These are phyloP conservation scores for Fomitopsis betulina DNA, from an alignment of 1,284 basidiomycete species.

Conservation along the genomic window DNA sequence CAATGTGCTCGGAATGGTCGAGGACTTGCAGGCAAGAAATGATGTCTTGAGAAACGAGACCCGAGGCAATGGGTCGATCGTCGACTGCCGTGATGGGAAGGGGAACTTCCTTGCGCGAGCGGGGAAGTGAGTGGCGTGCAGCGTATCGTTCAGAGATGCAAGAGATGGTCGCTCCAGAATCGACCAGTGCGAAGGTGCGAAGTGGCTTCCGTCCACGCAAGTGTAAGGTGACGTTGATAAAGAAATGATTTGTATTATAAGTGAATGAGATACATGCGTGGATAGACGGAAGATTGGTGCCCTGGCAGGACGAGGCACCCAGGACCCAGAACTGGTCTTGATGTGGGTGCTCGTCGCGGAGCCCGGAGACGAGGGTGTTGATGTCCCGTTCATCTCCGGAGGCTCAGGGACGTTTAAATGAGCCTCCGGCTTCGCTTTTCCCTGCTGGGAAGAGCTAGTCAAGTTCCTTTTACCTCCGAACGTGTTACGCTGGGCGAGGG, in stretches of 20 bases:
- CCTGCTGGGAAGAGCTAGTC: conserved; percentile 12
- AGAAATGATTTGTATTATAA: conserved; percentile 27
- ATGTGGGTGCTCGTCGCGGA: conserved; percentile 9
- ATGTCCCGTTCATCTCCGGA: conserved; percentile 24
- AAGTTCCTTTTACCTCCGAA: conserved; percentile 13
- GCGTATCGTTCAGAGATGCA: conserved; percentile 33
- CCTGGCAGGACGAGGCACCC: too few species aligned
- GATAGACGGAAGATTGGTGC: conserved; percentile 11
- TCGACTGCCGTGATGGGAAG: too few species aligned
- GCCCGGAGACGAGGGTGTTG: not conserved
- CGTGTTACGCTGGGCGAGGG: conserved; percentile 12
- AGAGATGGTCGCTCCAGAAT: conserved; percentile 31
- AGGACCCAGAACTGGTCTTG: not conserved
- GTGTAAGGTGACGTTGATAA: conserved; percentile 26
- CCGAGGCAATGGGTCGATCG: conserved; percentile 32
- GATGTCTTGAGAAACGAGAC: conserved; percentile 32
- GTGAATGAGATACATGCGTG: conserved; percentile 4
- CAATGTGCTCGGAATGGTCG: conserved; percentile 18
- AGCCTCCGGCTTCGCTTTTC: conserved; percentile 31
- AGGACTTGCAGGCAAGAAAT: conserved; percentile 21
- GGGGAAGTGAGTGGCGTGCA: conserved; percentile 24
- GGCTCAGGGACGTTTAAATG: too few species aligned
- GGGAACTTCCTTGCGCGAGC: conserved; percentile 22
- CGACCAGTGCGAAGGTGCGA: conserved; percentile 28
- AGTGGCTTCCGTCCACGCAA: conserved; percentile 28